Percentiles rank a stretch among this genome's conserved stretches.
These are phyloP conservation scores for Casuarina equisetifolia DNA, from an alignment of 306 rosid genomes.

Conservation along the genomic window DNA sequence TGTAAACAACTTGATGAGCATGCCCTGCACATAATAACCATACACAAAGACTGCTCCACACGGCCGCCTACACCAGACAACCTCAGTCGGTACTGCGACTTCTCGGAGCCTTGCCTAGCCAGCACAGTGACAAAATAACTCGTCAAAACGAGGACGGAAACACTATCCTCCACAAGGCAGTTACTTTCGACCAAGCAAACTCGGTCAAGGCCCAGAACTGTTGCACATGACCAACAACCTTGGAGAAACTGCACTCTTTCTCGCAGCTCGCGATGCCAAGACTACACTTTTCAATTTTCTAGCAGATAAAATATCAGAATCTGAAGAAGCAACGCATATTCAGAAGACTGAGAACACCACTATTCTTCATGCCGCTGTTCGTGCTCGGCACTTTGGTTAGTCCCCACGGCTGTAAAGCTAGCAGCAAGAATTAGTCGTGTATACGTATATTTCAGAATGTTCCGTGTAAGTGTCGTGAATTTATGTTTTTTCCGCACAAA, in stretches of 20 bases:
- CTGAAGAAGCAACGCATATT: background rate
- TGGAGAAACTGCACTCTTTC: background rate
- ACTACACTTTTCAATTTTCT: background rate
- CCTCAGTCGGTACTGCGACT: too few species aligned
- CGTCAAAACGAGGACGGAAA: background rate
- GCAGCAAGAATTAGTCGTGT: too few species aligned
- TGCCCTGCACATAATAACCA: background rate
- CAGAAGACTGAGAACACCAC: background rate
- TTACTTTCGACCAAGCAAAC: background rate
- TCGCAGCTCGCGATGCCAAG: background rate
- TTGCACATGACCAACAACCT: background rate
- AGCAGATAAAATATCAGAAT: background rate
- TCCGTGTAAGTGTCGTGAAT: too few species aligned
- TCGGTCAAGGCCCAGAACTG: background rate
- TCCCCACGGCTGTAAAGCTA: too few species aligned
- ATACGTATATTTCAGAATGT: too few species aligned
- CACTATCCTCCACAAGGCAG: background rate
- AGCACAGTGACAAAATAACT: background rate
- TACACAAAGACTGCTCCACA: background rate
- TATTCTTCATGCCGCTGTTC: too few species aligned
- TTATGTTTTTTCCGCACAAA: too few species aligned
- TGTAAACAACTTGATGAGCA: background rate
- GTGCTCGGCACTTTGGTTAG: background rate
- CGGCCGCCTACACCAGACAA: too few species aligned
- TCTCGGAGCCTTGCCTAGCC: background rate